Percentiles rank a stretch among this genome's conserved stretches.
Conservation (phyloP, 257 asterid genomes). For the Scutellaria barbata region DNA sequence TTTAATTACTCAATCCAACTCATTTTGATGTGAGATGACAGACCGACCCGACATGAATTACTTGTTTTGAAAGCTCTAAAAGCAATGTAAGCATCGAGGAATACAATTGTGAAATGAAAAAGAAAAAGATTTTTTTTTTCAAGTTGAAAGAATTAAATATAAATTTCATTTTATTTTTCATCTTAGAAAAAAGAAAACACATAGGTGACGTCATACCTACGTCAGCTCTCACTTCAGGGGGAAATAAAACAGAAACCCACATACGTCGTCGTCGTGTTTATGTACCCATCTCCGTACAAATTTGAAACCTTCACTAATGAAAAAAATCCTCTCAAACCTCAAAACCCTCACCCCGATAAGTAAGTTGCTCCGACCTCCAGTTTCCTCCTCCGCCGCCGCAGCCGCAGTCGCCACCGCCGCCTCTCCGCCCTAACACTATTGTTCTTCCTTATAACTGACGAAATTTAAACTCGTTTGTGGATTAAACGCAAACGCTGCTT, state of each 20-base stretch:
- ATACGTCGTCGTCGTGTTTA: constrained; percentile 7
- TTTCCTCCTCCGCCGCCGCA: constrained; percentile 12
- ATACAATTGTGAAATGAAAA: too few relatives aligned
- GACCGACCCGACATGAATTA: too few relatives aligned
- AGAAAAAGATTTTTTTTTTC: too few relatives aligned
- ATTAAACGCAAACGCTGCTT: not conserved
- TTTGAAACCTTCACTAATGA: not conserved
- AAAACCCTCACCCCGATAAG: constrained; percentile 39
- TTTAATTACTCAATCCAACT: too few relatives aligned
- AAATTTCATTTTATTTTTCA: too few relatives aligned
- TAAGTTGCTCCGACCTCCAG: constrained; percentile 2
- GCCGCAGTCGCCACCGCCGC: not conserved
- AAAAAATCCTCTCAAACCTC: constrained; percentile 28
- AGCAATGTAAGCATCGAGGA: too few relatives aligned
- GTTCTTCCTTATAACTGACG: not conserved
- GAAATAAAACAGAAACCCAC: not conserved
- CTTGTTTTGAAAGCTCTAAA: too few relatives aligned
- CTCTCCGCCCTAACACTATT: not conserved
- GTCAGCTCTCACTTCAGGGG: not conserved
- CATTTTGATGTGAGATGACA: too few relatives aligned
- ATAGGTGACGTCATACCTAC: too few relatives aligned
- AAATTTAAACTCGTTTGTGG: not conserved
- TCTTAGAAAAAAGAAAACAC: too few relatives aligned
- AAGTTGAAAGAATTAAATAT: too few relatives aligned
- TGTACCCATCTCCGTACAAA: not conserved